Base-by-base conservation (phyloP, 306 rosid genomes). In the Dryas alaskensis region DNA sequence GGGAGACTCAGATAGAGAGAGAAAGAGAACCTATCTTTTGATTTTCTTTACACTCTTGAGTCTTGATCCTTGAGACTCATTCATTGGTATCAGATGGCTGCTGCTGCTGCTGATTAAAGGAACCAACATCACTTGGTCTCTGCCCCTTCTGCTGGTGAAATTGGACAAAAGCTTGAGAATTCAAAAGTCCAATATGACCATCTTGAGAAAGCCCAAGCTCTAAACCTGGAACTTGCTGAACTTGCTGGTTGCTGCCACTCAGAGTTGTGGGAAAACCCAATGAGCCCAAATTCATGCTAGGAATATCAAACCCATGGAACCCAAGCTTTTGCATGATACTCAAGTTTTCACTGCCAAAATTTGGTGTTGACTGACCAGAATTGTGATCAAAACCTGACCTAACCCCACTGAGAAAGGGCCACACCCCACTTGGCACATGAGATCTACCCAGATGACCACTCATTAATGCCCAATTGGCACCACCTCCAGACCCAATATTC, bases 141-240 rank as follows among this genome's bases (percentile, higher is more conserved):
- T 82, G 87, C 48, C 65, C 87, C n/a, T 76, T 46, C 31, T 83
- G 81, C 43, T 83, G 86, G 66, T 83, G 82, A 69, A 80, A 63
- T 44, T 78, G 87, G 37, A 64, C 60, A 55, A 73, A 76, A 46
- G 80, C 70, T 42, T 84, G 82, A 11, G 89, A 72, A 70, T 78
- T 73, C 61, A 83, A 46, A 61, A 86, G 40, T 81, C 85, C 83
- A 52, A 84, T 13, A 80, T 80, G 83, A 51, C 81, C 87, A 37
- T 83, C 90, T 67, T 86, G 86, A 5, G 87, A 81, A 9, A 86
- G 81, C 31, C 90, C 90, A 6, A 86, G 82, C 54, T 86, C 90
- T 54, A 83, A 58, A 52, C 87, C 87, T 4, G 87, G 90, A 42
- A 73, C 71, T 63, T 86, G 85, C 12, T 78, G 90, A 42, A 73